phyloP scores from a whole-genome alignment of 768 basidiomycete species.

The Tricholoma terreum region DNA sequence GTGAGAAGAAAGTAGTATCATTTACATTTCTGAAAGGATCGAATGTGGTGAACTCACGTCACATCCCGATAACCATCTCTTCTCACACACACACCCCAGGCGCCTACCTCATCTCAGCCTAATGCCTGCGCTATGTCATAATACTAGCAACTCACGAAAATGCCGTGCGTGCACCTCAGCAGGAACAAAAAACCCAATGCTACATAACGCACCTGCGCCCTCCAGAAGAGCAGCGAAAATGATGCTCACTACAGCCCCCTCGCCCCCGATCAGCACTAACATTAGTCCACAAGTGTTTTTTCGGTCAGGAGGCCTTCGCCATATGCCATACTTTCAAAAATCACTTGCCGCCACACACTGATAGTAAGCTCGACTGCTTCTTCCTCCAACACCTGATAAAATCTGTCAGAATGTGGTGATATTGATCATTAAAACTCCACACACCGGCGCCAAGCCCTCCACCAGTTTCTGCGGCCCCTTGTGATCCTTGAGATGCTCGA shows the following conservation, averaged over 20 bases:
- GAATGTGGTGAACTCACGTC: constrained; percentile 57
- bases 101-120: background rate
- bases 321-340: constrained; percentile 94
- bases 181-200: constrained; percentile 40
- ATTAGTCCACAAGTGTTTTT: constrained; percentile 73
- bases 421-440: constrained; percentile 28
- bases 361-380: constrained; percentile 80
- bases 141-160: constrained; percentile 27
- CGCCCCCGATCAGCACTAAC: constrained; percentile 16
- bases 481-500: constrained; percentile 91
- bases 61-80: constrained; percentile 19
- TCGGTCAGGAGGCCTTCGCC: constrained; percentile 87
- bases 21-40: constrained; percentile 44
- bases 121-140: constrained; percentile 14
- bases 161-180: constrained; percentile 40
- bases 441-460: constrained; percentile 87
- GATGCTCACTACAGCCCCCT: constrained; percentile 13
- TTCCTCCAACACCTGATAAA: constrained; percentile 80
- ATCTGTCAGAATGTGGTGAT: background rate
- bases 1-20: constrained; percentile 37
- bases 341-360: constrained; percentile 86
- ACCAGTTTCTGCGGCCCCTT: constrained; percentile 82
- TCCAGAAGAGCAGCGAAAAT: constrained; percentile 28
- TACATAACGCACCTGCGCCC: constrained; percentile 63
- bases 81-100: constrained; percentile 7